Percentiles rank a stretch among this genome's conserved stretches.
Evolutionary conservation across 2,329 filamentous ascomycete species (phyloP).

Genomic region (Trichoderma atroviride): DNA sequence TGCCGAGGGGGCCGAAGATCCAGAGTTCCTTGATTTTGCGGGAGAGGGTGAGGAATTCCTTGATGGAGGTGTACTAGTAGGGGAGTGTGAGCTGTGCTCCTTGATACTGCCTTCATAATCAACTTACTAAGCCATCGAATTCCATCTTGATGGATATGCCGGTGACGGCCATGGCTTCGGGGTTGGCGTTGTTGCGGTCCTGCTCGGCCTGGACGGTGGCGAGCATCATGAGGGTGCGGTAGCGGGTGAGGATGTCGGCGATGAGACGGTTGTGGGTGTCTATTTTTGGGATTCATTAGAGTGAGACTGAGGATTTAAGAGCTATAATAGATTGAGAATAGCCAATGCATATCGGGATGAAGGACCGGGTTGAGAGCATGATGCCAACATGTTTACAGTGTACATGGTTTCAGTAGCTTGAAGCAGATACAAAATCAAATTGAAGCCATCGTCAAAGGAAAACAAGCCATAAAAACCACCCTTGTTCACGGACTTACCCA

Average conservation of each 20-base stretch:
- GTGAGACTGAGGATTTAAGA: not conserved
- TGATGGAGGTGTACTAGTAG: slow-evolving; percentile 48
- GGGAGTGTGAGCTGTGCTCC: not conserved
- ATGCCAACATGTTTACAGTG: not conserved
- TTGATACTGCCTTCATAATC: too few species aligned
- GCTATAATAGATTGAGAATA: not conserved
- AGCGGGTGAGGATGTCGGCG: slow-evolving; percentile 49
- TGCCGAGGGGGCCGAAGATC: slow-evolving; percentile 48
- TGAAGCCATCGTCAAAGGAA: not conserved
- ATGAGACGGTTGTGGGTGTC: slow-evolving; percentile 51
- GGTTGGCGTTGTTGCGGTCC: slow-evolving; percentile 44
- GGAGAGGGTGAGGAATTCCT: slow-evolving; percentile 49
- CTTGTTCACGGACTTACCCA: slow-evolving; percentile 36
- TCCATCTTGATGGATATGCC: slow-evolving; percentile 51
- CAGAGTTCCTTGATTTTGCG: slow-evolving; percentile 51
- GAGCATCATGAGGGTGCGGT: slow-evolving; percentile 48
- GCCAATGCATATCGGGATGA: not conserved
- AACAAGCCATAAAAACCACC: not conserved
- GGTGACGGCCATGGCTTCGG: slow-evolving; percentile 47
- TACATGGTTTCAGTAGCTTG: not conserved
- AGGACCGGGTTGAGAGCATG: not conserved
- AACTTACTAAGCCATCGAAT: slow-evolving; percentile 46
- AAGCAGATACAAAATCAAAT: not conserved
- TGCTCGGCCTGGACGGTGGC: slow-evolving; percentile 48
- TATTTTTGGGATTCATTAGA: slow-evolving; percentile 30